Evolutionary conservation across 139 green algal genomes (phyloP).

Genomic region (Asterochloris sp.): DNA sequence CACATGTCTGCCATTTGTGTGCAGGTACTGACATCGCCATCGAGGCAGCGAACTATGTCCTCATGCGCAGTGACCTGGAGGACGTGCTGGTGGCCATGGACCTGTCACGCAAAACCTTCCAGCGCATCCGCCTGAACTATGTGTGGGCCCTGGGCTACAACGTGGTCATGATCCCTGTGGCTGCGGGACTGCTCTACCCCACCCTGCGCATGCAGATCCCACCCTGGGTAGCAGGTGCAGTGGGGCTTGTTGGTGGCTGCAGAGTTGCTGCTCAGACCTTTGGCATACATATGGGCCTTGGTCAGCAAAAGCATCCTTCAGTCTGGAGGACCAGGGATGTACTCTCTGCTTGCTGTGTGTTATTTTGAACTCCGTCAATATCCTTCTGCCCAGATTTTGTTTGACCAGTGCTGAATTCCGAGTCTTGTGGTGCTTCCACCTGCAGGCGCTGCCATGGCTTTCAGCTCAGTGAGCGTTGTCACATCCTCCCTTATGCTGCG

Average conservation of each 20-base stretch:
- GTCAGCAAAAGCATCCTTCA: too few species aligned
- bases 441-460: slow-evolving; percentile 80
- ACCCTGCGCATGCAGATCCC: slow-evolving; percentile 64
- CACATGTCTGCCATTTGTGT: not conserved
- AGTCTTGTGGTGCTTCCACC: too few species aligned
- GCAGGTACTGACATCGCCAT: slow-evolving; percentile 51
- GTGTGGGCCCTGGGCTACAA: slow-evolving; percentile 96
- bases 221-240: slow-evolving; percentile 82
- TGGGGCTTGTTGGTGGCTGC: too few species aligned
- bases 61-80: slow-evolving; percentile 88
- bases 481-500: slow-evolving; percentile 75
- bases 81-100: slow-evolving; percentile 89
- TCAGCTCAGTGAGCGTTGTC: slow-evolving; percentile 85
- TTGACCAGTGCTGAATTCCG: too few species aligned
- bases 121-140: slow-evolving; percentile 91
- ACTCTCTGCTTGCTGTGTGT: not conserved
- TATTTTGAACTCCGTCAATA: not conserved
- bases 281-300: not conserved
- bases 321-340: not conserved
- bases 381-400: too few species aligned
- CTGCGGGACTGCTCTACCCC: slow-evolving; percentile 71
- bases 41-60: slow-evolving; percentile 85
- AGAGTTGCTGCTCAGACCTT: not conserved
- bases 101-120: slow-evolving; percentile 77
- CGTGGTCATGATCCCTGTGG: slow-evolving; percentile 79